Evolutionary conservation across 192 early-diverging fungal genomes (phyloP), one percentile per base, ranked within the genome.

Genomic region (Mortierella alpina): DNA sequence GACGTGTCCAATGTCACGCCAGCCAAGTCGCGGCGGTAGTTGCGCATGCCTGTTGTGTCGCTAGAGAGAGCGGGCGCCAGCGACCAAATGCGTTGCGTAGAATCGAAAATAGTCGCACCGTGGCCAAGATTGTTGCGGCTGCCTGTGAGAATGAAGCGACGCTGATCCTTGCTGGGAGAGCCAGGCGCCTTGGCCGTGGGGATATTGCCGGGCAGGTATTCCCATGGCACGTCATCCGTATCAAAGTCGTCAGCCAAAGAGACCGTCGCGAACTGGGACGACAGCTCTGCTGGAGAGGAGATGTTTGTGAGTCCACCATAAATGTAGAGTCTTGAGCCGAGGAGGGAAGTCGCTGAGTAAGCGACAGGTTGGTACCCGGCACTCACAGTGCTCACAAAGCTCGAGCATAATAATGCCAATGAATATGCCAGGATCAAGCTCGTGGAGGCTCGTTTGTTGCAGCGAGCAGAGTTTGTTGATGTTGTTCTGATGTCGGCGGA

Each of bases 221-320:
- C 48, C 76, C 76, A 79, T 4, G 76, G 76, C 2, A 71, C 17
- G 15, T 55, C 49, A 45, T 71, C 58, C 8, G 56, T 52, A 7
- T 70, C 56, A 56, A 78, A 78, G 7, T 14, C 51, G n/a, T 70
- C 47, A 0, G 49, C 44, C 31, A 79, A 40, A 1, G 64, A 61
- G 13, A 79, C 1, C 23, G 68, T 65, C 6, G 53, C 68, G 31
- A 77, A 70, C n/a, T 77, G 75, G 6, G 76, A 70, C 4, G 76
- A 53, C n/a, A 57, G 67, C 0, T 68, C 66, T 5, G 49, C 55
- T 4, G 57, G 17, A 2, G 51, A 49, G 1, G 76, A 44, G n/a
- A 66, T 1, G 48, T 65, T 48, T 23, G 57, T 71, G 49, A 66
- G 59, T 12, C 76, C 76, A 13, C 76, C 76, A 44, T 66, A 71